phyloP scores from a whole-genome alignment of 768 basidiomycete species.

The Podaxis sp. region DNA sequence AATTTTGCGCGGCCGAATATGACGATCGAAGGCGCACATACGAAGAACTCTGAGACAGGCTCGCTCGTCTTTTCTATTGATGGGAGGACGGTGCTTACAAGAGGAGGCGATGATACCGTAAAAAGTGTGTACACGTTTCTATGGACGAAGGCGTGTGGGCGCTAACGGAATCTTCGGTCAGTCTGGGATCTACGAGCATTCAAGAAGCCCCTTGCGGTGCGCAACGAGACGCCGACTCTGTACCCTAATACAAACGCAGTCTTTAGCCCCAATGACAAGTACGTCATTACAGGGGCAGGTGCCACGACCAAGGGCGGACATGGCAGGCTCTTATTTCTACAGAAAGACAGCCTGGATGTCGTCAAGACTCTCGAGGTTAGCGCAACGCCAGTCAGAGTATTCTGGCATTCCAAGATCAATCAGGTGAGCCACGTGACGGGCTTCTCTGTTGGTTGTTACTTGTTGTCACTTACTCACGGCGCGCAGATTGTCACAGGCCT shows the following conservation, averaged over 20 bases:
- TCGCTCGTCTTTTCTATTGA: slow-evolving; percentile 89
- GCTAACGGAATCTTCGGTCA: slow-evolving; percentile 28
- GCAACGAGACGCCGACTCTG: slow-evolving; percentile 62
- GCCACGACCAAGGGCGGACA: slow-evolving; percentile 62
- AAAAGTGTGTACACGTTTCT: slow-evolving; percentile 65
- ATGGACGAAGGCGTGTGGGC: slow-evolving; percentile 8
- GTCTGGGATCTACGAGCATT: slow-evolving; percentile 95
- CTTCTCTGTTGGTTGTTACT: slow-evolving; percentile 3
- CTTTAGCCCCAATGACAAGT: slow-evolving; percentile 93
- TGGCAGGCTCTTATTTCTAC: slow-evolving; percentile 74
- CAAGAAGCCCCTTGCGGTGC: slow-evolving; percentile 82
- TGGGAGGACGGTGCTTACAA: slow-evolving; percentile 77
- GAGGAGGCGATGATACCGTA: slow-evolving; percentile 94
- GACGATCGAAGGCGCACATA: slow-evolving; percentile 84
- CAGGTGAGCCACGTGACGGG: slow-evolving; percentile 55
- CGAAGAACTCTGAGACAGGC: slow-evolving; percentile 82
- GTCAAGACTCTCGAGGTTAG: slow-evolving; percentile 67
- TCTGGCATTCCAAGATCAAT: slow-evolving; percentile 98
- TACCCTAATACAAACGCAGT: slow-evolving; percentile 93
- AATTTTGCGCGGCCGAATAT: slow-evolving; percentile 93
- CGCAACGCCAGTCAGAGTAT: slow-evolving; percentile 82
- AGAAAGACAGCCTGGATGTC: slow-evolving; percentile 66
- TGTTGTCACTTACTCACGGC: slow-evolving; percentile 17
- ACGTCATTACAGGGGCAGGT: slow-evolving; percentile 81
- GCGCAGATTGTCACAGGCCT: slow-evolving; percentile 82